Base-by-base conservation (phyloP, 306 rosid species). In the Luffa aegyptiaca region DNA sequence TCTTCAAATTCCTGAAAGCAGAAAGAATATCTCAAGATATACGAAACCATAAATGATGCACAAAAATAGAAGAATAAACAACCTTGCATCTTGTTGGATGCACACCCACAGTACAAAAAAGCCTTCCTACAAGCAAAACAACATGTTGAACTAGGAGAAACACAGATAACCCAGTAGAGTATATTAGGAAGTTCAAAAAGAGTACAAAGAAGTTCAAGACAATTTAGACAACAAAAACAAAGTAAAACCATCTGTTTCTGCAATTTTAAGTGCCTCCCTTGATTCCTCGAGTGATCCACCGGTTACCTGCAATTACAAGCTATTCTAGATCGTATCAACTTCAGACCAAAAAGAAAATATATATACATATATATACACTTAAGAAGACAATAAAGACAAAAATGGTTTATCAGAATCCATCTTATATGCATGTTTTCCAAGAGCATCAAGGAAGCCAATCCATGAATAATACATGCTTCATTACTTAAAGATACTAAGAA, bases 81-180 rank as follows among this genome's bases (percentile, higher is more conserved):
- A 95, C 98, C 97, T 91, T 91, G 97, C 98, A 95, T 77, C 98
- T 88, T 20, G 98, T 95, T 52, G 97, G 98, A 83, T 95, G 98
- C 89, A 94, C 97, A 75, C 98, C 98, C 62, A 94, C 93, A 5
- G 98, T 92, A 83, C 97, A 92, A 87, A 90, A 95, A 65, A 95
- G 93, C 80, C 98, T 87, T 80, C 95, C 98, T 95, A 81, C 80
- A 53, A 55, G 33, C 33, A 81, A 58, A 81, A 79, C 51, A 77
- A 65, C 51, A 70, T 76, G 83, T 31, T 74, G 70, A 84, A 83
- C 71, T 39, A 84, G 35, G 72, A 68, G 79, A 76, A 58, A 53
- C 45, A 53, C 76, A 85, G 39, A 45, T 66, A 75, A 81, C 7
- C 20, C 76, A 76, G 76, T 69, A 83, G 37, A 21, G 63, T 62